These are phyloP conservation scores for Torrubiellomyces zombiae DNA, from an alignment of 2,329 filamentous ascomycete genomes.

Conservation along the genomic window DNA sequence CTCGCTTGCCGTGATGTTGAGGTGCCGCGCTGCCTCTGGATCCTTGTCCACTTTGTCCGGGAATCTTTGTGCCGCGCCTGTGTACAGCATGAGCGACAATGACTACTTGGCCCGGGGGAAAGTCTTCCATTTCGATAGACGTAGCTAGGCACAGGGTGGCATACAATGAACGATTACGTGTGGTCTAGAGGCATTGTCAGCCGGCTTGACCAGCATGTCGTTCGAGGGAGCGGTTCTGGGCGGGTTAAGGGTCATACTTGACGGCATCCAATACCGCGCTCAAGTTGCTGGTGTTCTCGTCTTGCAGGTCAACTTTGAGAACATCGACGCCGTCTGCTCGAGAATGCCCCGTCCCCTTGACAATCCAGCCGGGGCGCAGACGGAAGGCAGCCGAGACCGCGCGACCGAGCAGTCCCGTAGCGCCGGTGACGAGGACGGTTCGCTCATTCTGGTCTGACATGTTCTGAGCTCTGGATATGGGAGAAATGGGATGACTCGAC, in stretches of 20 bases:
- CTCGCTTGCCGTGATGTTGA: slow-evolving; percentile 60
- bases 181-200: slow-evolving; percentile 37
- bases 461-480: too few relatives aligned
- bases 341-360: slow-evolving; percentile 57
- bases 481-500: too few relatives aligned
- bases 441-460: slow-evolving; percentile 11
- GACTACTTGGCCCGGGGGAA: slow-evolving; percentile 1
- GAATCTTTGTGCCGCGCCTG: slow-evolving; percentile 74
- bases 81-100: slow-evolving; percentile 2
- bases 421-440: slow-evolving; percentile 63
- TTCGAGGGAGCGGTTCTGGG: background rate
- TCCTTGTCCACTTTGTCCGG: slow-evolving; percentile 74
- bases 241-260: slow-evolving; percentile 27
- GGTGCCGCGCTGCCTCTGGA: slow-evolving; percentile 52
- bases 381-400: slow-evolving; percentile 60
- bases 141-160: too few relatives aligned
- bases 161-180: slow-evolving; percentile 68
- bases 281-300: slow-evolving; percentile 23
- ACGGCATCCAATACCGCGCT: slow-evolving; percentile 31
- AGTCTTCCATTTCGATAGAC: background rate
- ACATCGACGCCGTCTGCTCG: slow-evolving; percentile 55
- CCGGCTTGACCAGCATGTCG: slow-evolving; percentile 1
- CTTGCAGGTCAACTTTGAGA: slow-evolving; percentile 39
- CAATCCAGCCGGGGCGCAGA: slow-evolving; percentile 36
- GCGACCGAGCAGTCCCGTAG: slow-evolving; percentile 68